phyloP scores from a whole-genome alignment of 2,329 filamentous ascomycete genomes.

The Calonectria henricotiae region DNA sequence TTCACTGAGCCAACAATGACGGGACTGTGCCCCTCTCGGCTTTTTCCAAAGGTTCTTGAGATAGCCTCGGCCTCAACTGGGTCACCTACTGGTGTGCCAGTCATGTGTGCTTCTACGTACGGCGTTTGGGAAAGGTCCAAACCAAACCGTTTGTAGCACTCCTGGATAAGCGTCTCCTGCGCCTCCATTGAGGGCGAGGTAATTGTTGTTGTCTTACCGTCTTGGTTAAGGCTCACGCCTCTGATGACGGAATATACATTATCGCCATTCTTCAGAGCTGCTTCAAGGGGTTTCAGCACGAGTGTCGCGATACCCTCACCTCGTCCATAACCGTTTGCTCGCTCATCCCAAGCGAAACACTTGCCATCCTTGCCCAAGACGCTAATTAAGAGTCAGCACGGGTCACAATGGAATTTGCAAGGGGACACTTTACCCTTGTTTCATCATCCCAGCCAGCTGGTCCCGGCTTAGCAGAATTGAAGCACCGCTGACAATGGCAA shows the following conservation, averaged over 20 bases:
- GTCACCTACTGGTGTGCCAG: slow-evolving; percentile 19
- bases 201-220: slow-evolving; percentile 30
- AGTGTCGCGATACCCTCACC: slow-evolving; percentile 40
- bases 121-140: neutral
- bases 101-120: slow-evolving; percentile 22
- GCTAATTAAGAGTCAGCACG: neutral
- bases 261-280: slow-evolving; percentile 23
- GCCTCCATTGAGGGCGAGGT: slow-evolving; percentile 6
- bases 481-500: slow-evolving; percentile 36
- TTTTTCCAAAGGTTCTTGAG: neutral
- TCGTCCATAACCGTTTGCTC: slow-evolving; percentile 40
- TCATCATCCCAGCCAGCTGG: slow-evolving; percentile 8
- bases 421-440: neutral
- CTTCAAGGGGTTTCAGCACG: slow-evolving; percentile 38
- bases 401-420: too few relatives aligned
- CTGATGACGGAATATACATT: slow-evolving; percentile 32
- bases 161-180: slow-evolving; percentile 1
- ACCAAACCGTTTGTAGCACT: neutral
- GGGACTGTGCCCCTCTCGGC: neutral
- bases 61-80: slow-evolving; percentile 21
- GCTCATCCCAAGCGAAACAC: slow-evolving; percentile 37
- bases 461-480: slow-evolving; percentile 37
- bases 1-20: slow-evolving; percentile 41
- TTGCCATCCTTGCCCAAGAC: slow-evolving; percentile 32
- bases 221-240: slow-evolving; percentile 26